Percentiles rank a stretch among this genome's conserved stretches.
These are phyloP conservation scores for Cornus suecica DNA, from an alignment of 148 eudicot genomes.

Conservation along the genomic window DNA sequence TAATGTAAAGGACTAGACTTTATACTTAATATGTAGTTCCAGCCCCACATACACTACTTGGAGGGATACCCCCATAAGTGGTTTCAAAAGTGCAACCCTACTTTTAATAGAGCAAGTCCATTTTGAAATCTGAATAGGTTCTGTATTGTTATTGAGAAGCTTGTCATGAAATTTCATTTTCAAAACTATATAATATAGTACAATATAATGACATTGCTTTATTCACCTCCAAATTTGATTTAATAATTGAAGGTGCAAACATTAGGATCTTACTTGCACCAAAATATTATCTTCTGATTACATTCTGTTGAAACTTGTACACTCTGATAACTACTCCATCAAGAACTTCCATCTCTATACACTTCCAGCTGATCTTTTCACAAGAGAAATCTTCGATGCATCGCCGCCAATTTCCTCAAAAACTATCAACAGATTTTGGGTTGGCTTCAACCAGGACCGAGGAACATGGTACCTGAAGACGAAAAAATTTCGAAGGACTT, in stretches of 20 bases:
- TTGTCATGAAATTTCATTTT: no score
- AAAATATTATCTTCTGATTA: background rate
- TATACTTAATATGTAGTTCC: no score
- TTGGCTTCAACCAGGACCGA: conserved; percentile 48
- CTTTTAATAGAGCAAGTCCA: no score
- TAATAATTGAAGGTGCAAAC: background rate
- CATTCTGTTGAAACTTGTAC: background rate
- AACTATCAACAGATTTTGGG: conserved; percentile 33
- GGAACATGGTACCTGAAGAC: conserved; percentile 56
- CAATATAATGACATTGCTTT: background rate
- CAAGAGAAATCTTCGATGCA: conserved; percentile 38
- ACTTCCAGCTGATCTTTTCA: conserved; percentile 26
- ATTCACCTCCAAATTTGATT: background rate
- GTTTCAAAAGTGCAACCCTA: no score
- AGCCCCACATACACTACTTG: no score
- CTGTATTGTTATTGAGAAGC: no score
- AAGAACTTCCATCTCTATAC: background rate
- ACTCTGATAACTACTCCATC: background rate
- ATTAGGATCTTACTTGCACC: background rate
- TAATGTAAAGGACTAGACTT: background rate
- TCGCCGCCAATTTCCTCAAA: conserved; percentile 56
- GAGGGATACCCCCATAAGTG: no score
- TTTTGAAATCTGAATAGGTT: no score
- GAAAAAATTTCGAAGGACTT: background rate
- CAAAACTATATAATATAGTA: background rate